These are phyloP conservation scores for Fraxinus angustifolia DNA, from an alignment of 305 asterid species.

Conservation along the genomic window DNA sequence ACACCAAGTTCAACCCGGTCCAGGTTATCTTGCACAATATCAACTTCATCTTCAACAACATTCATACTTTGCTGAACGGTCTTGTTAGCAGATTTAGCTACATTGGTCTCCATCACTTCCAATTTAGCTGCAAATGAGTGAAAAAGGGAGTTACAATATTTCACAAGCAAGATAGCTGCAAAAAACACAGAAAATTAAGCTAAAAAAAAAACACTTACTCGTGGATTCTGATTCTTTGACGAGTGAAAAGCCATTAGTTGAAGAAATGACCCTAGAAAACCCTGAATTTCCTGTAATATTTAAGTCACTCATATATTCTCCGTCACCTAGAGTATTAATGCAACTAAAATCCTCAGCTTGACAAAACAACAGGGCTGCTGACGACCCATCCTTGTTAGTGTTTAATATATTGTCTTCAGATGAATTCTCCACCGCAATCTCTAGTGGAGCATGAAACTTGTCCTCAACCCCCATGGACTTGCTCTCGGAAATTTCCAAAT, in stretches of 20 bases:
- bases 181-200: slow-evolving; percentile 5
- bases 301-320: slow-evolving; percentile 21
- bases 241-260: slow-evolving; percentile 8
- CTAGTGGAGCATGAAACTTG: slow-evolving; percentile 2
- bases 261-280: slow-evolving; percentile 19
- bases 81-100: not conserved
- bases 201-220: slow-evolving; percentile 22
- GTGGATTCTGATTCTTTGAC: slow-evolving; percentile 18
- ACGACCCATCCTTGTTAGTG: slow-evolving; percentile 20
- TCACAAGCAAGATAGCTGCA: not conserved
- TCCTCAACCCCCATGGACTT: slow-evolving; percentile 16
- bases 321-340: not conserved
- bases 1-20: slow-evolving; percentile 8
- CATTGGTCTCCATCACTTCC: slow-evolving; percentile 27
- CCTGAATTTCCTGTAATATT: slow-evolving; percentile 20
- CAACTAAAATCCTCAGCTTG: slow-evolving; percentile 21
- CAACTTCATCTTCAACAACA: slow-evolving; percentile 9
- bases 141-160: not conserved
- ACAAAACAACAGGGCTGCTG: slow-evolving; percentile 13
- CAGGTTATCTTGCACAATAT: slow-evolving; percentile 18
- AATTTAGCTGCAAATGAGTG: slow-evolving; percentile 27
- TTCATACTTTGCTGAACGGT: not conserved
- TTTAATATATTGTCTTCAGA: slow-evolving; percentile 18
- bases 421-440: slow-evolving; percentile 14
- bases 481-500: slow-evolving; percentile 18